Evolutionary conservation across 345 rosid genomes (phyloP).

Genomic region (Rhodamnia rubescens): DNA sequence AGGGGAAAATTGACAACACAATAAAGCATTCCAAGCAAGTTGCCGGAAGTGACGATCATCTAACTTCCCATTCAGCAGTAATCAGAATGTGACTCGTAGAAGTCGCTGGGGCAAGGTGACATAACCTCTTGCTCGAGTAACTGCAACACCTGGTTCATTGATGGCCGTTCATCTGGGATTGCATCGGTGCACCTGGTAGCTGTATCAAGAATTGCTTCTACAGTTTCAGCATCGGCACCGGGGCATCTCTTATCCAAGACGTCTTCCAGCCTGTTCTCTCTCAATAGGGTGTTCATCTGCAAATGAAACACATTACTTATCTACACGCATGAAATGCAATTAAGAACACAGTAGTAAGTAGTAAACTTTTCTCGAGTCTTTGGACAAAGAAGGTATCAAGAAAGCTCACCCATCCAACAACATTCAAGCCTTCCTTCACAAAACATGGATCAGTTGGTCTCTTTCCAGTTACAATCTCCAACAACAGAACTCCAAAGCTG

Average conservation of each 20-base stretch:
- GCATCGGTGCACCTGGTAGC: conserved; percentile 79
- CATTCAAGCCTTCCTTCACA: conserved; percentile 75
- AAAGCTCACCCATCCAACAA: conserved; percentile 84
- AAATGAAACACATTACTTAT: neutral
- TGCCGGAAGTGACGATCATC: neutral
- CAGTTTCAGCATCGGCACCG: conserved; percentile 51
- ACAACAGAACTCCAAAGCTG: conserved; percentile 91
- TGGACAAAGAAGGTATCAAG: neutral
- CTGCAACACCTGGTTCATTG: conserved; percentile 83
- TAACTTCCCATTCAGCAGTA: conserved; percentile 15
- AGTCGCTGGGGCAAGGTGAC: conserved; percentile 87
- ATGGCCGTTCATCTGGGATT: conserved; percentile 67
- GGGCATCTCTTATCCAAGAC: conserved; percentile 61
- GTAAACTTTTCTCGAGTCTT: neutral
- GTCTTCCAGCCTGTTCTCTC: conserved; percentile 62
- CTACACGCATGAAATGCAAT: neutral
- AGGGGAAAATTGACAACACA: neutral
- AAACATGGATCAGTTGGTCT: conserved; percentile 83
- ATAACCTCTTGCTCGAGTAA: conserved; percentile 85
- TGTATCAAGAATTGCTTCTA: conserved; percentile 72
- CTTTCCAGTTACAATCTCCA: conserved; percentile 83
- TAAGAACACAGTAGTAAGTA: neutral
- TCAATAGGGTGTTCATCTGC: conserved; percentile 77
- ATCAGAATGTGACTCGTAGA: conserved; percentile 83
- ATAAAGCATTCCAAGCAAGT: neutral